Base-by-base conservation (phyloP, 495 filamentous ascomycete genomes). In the Neurospora tetraspora region DNA sequence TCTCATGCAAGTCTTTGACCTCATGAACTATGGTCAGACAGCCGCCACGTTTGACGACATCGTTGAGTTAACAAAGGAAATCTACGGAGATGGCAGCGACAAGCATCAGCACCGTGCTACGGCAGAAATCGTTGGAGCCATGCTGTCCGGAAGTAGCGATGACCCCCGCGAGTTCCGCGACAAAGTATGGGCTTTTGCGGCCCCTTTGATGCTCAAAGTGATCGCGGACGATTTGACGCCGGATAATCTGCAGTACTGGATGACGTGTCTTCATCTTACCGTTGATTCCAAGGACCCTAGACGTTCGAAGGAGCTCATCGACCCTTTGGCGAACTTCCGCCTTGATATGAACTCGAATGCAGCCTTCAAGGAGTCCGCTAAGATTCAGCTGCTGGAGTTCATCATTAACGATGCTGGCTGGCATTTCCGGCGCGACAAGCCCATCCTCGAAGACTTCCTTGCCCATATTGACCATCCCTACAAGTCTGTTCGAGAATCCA, bases 101-200 rank as follows among this genome's bases (percentile, higher is more conserved):
- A 99, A 98, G 80, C 96, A 99, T 81, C 94, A 98, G 79, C 96
- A 99, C 78, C 92, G 96, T 59, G 96, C 96, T 9, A 97, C 95
- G 23, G 88, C 96, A 5, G 96, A 99, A 80, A 98, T 99, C 72
- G 85, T 99, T 18, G 93, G 93, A 23, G 93, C 93, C 31, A 79
- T 99, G 76, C 84, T 98, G 11, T 86, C 88, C 59, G 91, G 91
- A 39, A 91, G 93, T 61, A 82, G 88, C 3, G 93, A 97, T 70
- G 87, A 91, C 7, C 88, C 89, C 12, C 77, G 88, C 18, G 88
- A 92, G 69, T 88, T 90, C 72, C 89, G 93, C 23, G 86, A 91
- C 34, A 79, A 87, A 78, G 87, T 97, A 16, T 98, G 96, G 96
- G 87, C 87, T 69, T 98, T 94, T 80, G 92, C 89, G 1, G 96